phyloP scores from a whole-genome alignment of 495 filamentous ascomycete species.

The Penicillium canescens region DNA sequence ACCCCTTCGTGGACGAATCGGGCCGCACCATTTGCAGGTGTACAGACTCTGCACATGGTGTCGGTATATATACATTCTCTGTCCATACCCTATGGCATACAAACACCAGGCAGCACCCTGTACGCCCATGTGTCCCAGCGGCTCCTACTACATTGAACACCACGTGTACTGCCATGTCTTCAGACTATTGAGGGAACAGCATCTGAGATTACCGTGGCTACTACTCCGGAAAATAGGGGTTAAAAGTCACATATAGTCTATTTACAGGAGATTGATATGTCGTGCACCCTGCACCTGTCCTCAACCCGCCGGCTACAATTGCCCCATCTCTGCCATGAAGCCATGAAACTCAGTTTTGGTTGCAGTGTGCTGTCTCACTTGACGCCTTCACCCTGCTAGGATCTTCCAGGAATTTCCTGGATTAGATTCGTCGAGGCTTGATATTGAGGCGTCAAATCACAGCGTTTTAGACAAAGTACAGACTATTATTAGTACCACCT shows the following conservation, averaged over 20 bases:
- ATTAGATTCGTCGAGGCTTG: neutral
- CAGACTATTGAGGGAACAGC: neutral
- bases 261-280: neutral
- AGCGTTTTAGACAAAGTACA: too few species aligned
- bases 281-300: neutral
- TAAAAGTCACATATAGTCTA: neutral
- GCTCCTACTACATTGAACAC: neutral
- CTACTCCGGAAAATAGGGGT: neutral
- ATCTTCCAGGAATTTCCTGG: neutral
- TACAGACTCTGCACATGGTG: slow-evolving; percentile 7
- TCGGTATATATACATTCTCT: neutral
- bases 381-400: neutral
- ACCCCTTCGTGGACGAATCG: slow-evolving; percentile 3
- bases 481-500: too few species aligned
- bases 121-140: neutral
- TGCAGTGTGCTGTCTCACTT: neutral
- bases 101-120: neutral
- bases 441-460: too few species aligned
- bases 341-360: neutral
- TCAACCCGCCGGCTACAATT: neutral
- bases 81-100: neutral
- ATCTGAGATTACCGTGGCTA: neutral
- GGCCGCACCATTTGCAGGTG: slow-evolving; percentile 13
- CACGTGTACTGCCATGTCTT: neutral
- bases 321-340: neutral